Percentiles rank a stretch among this genome's conserved stretches.
Conservation (phyloP, 805 yeast genomes). For the Ogataea chonburiensis region DNA sequence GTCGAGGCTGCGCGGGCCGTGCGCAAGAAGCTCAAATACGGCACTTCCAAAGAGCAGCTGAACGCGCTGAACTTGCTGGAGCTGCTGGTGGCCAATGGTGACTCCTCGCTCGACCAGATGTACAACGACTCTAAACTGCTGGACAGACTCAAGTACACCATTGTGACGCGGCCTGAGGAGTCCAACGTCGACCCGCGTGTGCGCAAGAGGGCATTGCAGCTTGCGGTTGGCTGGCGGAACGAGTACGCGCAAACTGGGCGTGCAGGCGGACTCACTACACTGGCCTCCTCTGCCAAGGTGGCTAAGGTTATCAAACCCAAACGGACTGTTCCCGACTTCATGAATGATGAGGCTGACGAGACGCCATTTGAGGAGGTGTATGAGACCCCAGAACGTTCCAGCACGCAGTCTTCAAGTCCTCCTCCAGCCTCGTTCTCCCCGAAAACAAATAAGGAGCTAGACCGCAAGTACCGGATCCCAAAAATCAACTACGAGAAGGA, state of each 20-base stretch:
- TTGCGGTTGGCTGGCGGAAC: conserved; percentile 66
- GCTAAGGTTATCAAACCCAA: conserved; percentile 10
- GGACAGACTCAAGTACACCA: conserved; percentile 57
- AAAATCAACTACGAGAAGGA: conserved; percentile 67
- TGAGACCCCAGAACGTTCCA: conserved; percentile 15
- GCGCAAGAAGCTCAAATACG: conserved; percentile 86
- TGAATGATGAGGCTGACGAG: conserved; percentile 52
- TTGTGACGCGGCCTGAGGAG: conserved; percentile 35
- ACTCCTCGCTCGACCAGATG: conserved; percentile 40
- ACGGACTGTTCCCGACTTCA: conserved; percentile 39
- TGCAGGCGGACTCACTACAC: conserved; percentile 45
- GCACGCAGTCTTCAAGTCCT: neutral
- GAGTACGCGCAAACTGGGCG: conserved; percentile 52
- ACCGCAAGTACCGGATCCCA: conserved; percentile 60
- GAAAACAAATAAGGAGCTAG: conserved; percentile 36
- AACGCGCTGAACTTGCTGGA: conserved; percentile 63
- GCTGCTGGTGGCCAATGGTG: conserved; percentile 57
- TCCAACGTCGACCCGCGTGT: conserved; percentile 39
- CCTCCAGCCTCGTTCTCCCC: conserved; percentile 8
- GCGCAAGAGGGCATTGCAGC: conserved; percentile 44
- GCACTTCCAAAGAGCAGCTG: conserved; percentile 59
- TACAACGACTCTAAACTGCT: conserved; percentile 68
- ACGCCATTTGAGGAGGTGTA: conserved; percentile 36
- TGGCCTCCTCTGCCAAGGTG: conserved; percentile 47
- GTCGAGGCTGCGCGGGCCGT: conserved; percentile 89